These are phyloP conservation scores for Volvox africanus DNA, from an alignment of 139 green algal species.

Conservation along the genomic window DNA sequence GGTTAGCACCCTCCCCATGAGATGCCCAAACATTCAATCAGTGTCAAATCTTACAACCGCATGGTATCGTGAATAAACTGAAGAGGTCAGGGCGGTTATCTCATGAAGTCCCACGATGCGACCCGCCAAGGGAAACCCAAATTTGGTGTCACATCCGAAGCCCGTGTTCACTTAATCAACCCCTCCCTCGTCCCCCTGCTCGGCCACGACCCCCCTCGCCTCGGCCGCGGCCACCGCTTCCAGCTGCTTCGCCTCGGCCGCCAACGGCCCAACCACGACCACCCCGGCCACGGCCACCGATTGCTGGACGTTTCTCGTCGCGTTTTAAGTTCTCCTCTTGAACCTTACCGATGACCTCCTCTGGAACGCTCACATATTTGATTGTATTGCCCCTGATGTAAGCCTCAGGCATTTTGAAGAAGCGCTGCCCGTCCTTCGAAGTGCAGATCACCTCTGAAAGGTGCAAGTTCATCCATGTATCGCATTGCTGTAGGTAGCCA, in stretches of 20 bases:
- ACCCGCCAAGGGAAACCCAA: too few relatives aligned
- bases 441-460: conserved; percentile 98
- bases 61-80: too few relatives aligned
- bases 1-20: too few relatives aligned
- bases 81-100: too few relatives aligned
- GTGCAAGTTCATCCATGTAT: conserved; percentile 99
- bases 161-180: neutral
- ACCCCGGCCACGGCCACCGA: conserved; percentile 31
- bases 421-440: conserved; percentile 96
- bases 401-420: conserved; percentile 95
- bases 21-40: too few relatives aligned
- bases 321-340: conserved; percentile 80
- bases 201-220: neutral
- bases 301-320: conserved; percentile 50
- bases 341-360: conserved; percentile 95
- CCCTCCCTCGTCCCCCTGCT: neutral
- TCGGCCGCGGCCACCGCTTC: conserved; percentile 39
- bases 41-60: too few relatives aligned
- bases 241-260: conserved; percentile 38
- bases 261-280: conserved; percentile 41
- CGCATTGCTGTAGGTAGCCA: conserved; percentile 94
- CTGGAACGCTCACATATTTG: conserved; percentile 98
- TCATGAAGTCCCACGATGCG: too few relatives aligned
- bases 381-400: conserved; percentile 98
- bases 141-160: too few relatives aligned